phyloP scores from a whole-genome alignment of 2,329 filamentous ascomycete species.

The Chaetomiaceae sp. region DNA sequence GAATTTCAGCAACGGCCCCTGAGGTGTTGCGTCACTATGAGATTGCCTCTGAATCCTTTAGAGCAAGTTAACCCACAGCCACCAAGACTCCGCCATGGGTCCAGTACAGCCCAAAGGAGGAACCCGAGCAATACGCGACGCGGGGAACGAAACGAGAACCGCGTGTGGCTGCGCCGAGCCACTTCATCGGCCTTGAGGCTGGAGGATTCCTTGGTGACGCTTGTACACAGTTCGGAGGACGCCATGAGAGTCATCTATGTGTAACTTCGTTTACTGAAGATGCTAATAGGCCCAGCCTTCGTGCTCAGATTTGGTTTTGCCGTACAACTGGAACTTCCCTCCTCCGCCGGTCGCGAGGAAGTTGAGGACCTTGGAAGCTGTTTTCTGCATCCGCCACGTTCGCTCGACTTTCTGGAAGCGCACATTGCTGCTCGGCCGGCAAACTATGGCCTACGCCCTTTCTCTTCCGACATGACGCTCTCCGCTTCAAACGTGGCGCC shows the following conservation, averaged over 20 bases:
- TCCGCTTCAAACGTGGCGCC: conserved; percentile 5
- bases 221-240: background rate
- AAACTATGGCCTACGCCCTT: conserved; percentile 7
- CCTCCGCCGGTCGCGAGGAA: background rate
- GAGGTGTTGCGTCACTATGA: background rate
- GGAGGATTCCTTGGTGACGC: no score
- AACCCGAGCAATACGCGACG: background rate
- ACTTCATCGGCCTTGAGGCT: background rate
- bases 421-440: background rate
- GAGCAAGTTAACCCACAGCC: conserved; percentile 1
- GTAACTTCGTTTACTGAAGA: conserved; percentile 6
- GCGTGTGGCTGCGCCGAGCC: conserved; percentile 7
- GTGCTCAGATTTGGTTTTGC: background rate
- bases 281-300: background rate
- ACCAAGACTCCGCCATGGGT: conserved; percentile 1
- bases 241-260: conserved; percentile 1
- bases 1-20: background rate
- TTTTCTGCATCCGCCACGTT: background rate
- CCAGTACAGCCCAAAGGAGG: background rate
- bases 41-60: background rate
- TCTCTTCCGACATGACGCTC: conserved; percentile 9
- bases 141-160: background rate
- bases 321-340: background rate
- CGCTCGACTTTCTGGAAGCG: background rate
- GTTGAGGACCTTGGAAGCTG: background rate